Evolutionary conservation across 2,329 filamentous ascomycete species (phyloP), one percentile per base, ranked within the genome.

Genomic region (Phoma sp.): DNA sequence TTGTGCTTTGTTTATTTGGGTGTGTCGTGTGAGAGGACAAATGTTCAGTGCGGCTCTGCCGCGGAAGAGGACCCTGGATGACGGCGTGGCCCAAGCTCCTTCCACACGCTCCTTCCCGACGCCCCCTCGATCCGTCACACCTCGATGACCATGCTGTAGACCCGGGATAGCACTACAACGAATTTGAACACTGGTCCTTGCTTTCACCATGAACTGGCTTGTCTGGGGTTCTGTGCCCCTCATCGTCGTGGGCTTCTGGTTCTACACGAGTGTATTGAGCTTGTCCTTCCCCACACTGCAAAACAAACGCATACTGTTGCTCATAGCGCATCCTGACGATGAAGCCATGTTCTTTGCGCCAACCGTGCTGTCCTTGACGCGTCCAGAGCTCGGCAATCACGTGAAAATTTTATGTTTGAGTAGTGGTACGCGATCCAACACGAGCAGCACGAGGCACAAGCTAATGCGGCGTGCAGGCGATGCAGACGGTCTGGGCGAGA

Each of bases 281-380:
- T 60, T 59, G 21, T 74, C 82, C 29, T 85, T 91, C 65, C 90
- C 91, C 4, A 84, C 80, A 39, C 80, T 97, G 60, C 82, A 81
- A 65, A 89, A 91, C 79, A 96, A 96, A 82, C 87, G 91, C 70
- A 92, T 99, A 71, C 90, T 91, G 73, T 84, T 99, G 49, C 82
- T 99, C 51, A 98, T 99, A 70, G 95, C 95, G 21, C 95, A 99
- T 78, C 95, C 95, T 0, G 95, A 99, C 77, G 95, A 99, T 71
- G 95, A 99, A 80, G 95, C 94, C 75, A 99, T 99, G 95, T 99
- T 99, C 82, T 99, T 99, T 78, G 87, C 92, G 60, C 95, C 95
- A 0, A 90, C 92, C 0, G 82, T 98, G 13, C 83, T 96, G 66
- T 87, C 90, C n/a, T 84, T 99, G 54, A 94, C 92, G 17, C 82